A percentile compares a stretch with the other conserved stretches of the same genome.
Evolutionary conservation across 106 monocot species (phyloP).

Genomic region (Phalaenopsis aphrodite): DNA sequence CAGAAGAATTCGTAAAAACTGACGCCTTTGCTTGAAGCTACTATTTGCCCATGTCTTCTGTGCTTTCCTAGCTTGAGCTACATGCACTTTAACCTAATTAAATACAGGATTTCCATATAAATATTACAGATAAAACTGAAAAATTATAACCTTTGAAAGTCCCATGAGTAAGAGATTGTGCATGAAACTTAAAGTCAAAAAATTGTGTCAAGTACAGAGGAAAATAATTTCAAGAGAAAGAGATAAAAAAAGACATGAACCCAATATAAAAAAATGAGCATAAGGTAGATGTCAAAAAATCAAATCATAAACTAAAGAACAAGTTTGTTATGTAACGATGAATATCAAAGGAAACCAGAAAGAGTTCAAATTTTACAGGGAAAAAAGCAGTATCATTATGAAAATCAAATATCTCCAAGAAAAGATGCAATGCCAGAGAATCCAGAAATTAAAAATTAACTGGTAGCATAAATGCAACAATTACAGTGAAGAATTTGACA

Average conservation of each 20-base stretch:
- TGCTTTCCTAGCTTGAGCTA: constrained; percentile 86
- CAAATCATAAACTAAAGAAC: background rate
- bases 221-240: background rate
- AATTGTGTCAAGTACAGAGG: background rate
- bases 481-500: background rate
- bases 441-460: background rate
- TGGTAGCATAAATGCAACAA: background rate
- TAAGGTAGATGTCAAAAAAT: background rate
- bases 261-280: background rate
- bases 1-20: constrained; percentile 88
- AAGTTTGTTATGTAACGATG: background rate
- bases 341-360: background rate
- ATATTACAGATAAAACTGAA: background rate
- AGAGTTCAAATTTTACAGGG: no score
- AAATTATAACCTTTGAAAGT: background rate
- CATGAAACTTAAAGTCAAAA: background rate
- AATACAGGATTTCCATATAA: constrained; percentile 3
- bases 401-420: background rate
- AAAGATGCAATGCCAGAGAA: background rate
- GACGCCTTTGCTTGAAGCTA: constrained; percentile 80
- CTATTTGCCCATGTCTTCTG: constrained; percentile 95
- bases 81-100: constrained; percentile 89
- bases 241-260: background rate
- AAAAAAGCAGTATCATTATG: background rate
- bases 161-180: background rate